A percentile compares a stretch with the other conserved stretches of the same genome.
Evolutionary conservation across 2,329 filamentous ascomycete species (phyloP).

Genomic region (Calonectria leucothoes): DNA sequence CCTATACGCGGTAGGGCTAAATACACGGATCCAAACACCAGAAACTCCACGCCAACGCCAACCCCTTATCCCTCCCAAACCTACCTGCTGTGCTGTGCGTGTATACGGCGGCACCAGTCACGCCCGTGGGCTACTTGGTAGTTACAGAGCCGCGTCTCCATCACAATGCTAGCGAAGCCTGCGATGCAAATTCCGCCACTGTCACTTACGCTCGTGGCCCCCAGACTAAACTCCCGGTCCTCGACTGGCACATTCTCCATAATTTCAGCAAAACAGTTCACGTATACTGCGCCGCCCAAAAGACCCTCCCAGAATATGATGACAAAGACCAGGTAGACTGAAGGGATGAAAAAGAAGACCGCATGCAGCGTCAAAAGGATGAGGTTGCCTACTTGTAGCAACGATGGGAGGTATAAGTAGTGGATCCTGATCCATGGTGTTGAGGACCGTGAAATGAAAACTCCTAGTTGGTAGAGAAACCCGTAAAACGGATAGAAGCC

Average conservation of each 20-base stretch:
- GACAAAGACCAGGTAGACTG: constrained; percentile 85
- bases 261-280: constrained; percentile 96
- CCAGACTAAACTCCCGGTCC: constrained; percentile 91
- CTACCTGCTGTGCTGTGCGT: constrained; percentile 43
- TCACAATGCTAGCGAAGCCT: constrained; percentile 82
- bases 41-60: background rate
- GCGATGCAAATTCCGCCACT: constrained; percentile 91
- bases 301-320: constrained; percentile 96
- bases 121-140: constrained; percentile 88
- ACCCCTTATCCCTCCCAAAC: background rate
- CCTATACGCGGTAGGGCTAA: background rate
- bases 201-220: constrained; percentile 92
- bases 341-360: constrained; percentile 83
- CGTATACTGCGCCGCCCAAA: constrained; percentile 91
- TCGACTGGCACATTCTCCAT: constrained; percentile 81
- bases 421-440: constrained; percentile 88
- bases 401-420: constrained; percentile 82
- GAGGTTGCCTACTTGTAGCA: constrained; percentile 86
- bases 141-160: constrained; percentile 85
- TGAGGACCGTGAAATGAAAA: constrained; percentile 93
- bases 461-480: constrained; percentile 93
- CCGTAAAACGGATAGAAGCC: constrained; percentile 96
- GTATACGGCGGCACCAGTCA: constrained; percentile 75
- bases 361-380: constrained; percentile 79
- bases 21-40: background rate